Base-by-base conservation (phyloP, 225 moss, liverwort and hornwort genomes). In the Marchantia paleacea region DNA sequence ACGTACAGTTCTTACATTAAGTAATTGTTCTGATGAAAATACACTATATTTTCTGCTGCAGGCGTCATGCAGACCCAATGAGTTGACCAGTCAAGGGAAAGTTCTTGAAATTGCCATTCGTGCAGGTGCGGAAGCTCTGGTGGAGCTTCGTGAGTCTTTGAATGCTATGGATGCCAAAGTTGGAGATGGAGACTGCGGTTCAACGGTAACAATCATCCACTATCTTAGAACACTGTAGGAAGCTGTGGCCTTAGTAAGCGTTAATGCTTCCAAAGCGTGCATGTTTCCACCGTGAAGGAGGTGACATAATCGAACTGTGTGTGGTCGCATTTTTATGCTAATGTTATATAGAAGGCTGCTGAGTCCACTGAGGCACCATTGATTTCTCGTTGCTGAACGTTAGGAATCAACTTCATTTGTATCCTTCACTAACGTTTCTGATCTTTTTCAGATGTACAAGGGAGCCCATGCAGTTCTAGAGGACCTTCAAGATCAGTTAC, bases 171-270 rank as follows among this genome's bases (percentile, higher is more conserved):
- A 97, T 84, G 78, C 87, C 71, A 83, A 92, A 89, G 97, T 92
- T 75, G 97, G 97, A 60, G 97, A 97, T 88, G 97, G 97, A 75
- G 97, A 97, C 83, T 97, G 97, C 89, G 97, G 97, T 54, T 89
- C 94, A 19, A 95, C 95, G 84, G 97, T 97, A 88, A 83, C 81
- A 66, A 76, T 63, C 12, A 29, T 26, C 15, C 14, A 28, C 8
- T 51, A 22, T 10, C 48, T 3, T 31, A 15, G 14, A 31, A 31
- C 16, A 31, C 31, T 2, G 31, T 47, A 69, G 69, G 69, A 69
- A 69, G 69, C 31, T 47, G 10, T 12, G 39, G 16, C 0, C 28
- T 28, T 67, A 14, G 13, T 67, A 30, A 12, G 5, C 39, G 5
- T 39, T 39, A 39, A 39, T 39, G 39, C 39, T 39, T 39, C 39